Evolutionary conservation across 176 grass and related monocot genomes (phyloP).

Genomic region (Chloris gayana): DNA sequence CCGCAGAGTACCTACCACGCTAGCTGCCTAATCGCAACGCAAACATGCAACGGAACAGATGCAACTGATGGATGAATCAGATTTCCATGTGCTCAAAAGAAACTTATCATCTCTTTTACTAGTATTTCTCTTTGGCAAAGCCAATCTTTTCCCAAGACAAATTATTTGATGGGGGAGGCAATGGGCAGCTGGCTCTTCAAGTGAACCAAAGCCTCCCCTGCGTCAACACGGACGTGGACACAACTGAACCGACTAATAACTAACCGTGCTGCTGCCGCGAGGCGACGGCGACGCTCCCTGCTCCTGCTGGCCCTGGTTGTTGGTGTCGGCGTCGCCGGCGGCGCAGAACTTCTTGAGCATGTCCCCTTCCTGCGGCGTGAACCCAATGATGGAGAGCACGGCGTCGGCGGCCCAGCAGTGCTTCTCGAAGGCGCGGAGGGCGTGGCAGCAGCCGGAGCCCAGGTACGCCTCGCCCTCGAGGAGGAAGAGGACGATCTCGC

Average conservation of each 20-base stretch:
- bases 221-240: slow-evolving; percentile 13
- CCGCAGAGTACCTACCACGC: too few species aligned
- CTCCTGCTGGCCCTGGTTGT: neutral
- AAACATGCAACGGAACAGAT: too few species aligned
- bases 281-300: neutral
- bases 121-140: neutral
- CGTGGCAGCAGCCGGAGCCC: slow-evolving; percentile 60
- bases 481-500: slow-evolving; percentile 82
- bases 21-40: too few species aligned
- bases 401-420: slow-evolving; percentile 79
- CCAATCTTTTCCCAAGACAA: too few species aligned
- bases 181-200: too few species aligned
- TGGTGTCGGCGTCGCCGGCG: slow-evolving; percentile 4
- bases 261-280: neutral
- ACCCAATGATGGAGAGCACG: slow-evolving; percentile 60
- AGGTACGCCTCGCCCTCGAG: slow-evolving; percentile 77
- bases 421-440: slow-evolving; percentile 65
- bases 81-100: too few species aligned
- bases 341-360: slow-evolving; percentile 70
- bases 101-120: neutral
- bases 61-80: too few species aligned
- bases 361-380: slow-evolving; percentile 74
- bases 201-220: neutral
- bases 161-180: too few species aligned
- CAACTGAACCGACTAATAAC: neutral